Conservation (phyloP, 1,284 basidiomycete genomes). For the Moesziomyces antarcticus region DNA sequence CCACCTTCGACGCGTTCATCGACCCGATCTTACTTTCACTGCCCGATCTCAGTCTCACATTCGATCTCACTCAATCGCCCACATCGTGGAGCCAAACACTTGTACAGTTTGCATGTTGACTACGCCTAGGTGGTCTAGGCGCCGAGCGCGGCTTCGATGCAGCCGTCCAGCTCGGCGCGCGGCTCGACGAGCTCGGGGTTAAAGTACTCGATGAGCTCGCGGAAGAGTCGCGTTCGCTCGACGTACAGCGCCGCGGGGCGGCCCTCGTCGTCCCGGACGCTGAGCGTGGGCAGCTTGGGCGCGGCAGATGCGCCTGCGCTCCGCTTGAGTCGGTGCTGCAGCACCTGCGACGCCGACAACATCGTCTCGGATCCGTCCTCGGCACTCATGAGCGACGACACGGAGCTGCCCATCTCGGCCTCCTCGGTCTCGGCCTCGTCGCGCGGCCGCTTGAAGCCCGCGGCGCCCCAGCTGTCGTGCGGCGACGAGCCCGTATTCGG, state of each 20-base stretch:
- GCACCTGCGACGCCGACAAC: constrained; percentile 39
- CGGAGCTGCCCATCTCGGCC: constrained; percentile 37
- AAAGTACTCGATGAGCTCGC: constrained; percentile 62
- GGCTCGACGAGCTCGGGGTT: constrained; percentile 62
- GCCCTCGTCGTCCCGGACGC: constrained; percentile 35
- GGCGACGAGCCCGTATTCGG: constrained; percentile 4
- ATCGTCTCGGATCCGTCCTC: constrained; percentile 41
- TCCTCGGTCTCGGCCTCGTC: constrained; percentile 44
- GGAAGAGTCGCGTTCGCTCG: constrained; percentile 58
- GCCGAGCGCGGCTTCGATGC: constrained; percentile 46
- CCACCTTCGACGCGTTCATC: no score
- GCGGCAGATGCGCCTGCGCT: neutral
- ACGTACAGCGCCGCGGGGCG: constrained; percentile 37
- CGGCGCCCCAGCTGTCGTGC: constrained; percentile 17
- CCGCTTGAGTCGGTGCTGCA: constrained; percentile 27
- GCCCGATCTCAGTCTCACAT: no score
- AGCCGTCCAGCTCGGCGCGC: constrained; percentile 57
- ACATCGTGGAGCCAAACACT: neutral
- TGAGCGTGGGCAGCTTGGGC: constrained; percentile 9
- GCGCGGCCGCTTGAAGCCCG: constrained; percentile 32
- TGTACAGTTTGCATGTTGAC: no score
- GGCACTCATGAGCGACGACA: constrained; percentile 40
- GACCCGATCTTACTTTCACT: no score
- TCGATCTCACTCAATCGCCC: neutral
- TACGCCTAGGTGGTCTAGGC: constrained; percentile 3